phyloP scores from a whole-genome alignment of 208 protist genomes.

The Novymonas esmeraldas region DNA sequence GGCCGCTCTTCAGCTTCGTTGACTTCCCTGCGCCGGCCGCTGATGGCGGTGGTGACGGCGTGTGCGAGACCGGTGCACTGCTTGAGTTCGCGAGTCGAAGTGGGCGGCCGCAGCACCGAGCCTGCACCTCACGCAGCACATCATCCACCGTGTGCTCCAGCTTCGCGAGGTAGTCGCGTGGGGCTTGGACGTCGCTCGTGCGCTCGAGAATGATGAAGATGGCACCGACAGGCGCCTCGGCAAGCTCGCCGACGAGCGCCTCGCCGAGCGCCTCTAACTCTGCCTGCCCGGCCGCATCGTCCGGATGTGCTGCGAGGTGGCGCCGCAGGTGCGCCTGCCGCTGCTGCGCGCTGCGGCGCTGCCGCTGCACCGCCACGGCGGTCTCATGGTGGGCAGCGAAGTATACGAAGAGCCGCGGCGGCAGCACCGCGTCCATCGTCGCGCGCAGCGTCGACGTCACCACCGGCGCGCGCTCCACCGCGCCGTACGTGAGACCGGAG shows the following conservation, averaged over 20 bases:
- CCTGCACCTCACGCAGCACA: constrained; percentile 19
- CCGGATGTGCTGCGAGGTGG: constrained; percentile 14
- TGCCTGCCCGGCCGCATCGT: constrained; percentile 15
- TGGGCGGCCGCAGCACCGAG: constrained; percentile 44
- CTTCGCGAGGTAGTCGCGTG: constrained; percentile 37
- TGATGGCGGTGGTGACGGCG: background rate
- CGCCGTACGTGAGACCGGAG: background rate
- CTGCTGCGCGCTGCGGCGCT: constrained; percentile 21
- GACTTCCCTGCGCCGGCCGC: background rate
- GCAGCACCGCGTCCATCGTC: constrained; percentile 40
- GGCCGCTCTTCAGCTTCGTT: constrained; percentile 4
- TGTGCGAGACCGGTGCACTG: background rate
- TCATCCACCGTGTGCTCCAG: constrained; percentile 44
- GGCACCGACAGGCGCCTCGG: constrained; percentile 29
- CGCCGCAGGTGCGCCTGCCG: constrained; percentile 9
- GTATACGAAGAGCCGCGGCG: constrained; percentile 41
- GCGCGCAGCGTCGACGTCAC: constrained; percentile 21
- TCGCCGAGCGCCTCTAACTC: constrained; percentile 17
- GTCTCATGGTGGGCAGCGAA: constrained; percentile 29
- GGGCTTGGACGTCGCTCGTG: constrained; percentile 32
- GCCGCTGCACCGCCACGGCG: constrained; percentile 24
- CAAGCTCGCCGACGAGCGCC: constrained; percentile 8
- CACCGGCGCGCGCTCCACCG: constrained; percentile 14
- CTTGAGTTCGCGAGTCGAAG: constrained; percentile 18
- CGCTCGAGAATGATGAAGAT: constrained; percentile 48